phyloP scores from a whole-genome alignment of 2,329 filamentous ascomycete genomes.

The Trichoderma afroharzianum region DNA sequence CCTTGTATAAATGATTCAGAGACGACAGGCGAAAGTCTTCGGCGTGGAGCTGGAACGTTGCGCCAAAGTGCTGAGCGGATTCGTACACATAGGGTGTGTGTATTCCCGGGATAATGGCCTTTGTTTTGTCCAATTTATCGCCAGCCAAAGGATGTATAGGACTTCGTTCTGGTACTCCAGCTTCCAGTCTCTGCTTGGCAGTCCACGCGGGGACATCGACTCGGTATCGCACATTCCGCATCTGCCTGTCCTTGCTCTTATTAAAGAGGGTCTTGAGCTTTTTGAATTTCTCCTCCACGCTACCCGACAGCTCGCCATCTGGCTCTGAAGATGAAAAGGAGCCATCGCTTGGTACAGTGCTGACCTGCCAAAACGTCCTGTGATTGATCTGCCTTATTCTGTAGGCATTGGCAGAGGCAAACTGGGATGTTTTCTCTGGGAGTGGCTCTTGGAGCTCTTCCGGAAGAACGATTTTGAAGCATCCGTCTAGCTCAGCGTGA shows the following conservation, averaged over 20 bases:
- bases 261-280: slow-evolving; percentile 34
- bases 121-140: slow-evolving; percentile 36
- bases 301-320: slow-evolving; percentile 25
- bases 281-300: slow-evolving; percentile 29
- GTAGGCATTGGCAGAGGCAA: slow-evolving; percentile 36
- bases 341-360: slow-evolving; percentile 33
- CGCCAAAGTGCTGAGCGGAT: slow-evolving; percentile 37
- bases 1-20: slow-evolving; percentile 38
- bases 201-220: slow-evolving; percentile 40
- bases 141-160: slow-evolving; percentile 37
- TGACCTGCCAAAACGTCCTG: slow-evolving; percentile 36
- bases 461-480: slow-evolving; percentile 38
- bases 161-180: slow-evolving; percentile 36
- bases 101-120: slow-evolving; percentile 38
- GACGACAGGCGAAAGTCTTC: slow-evolving; percentile 39
- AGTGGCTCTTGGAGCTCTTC: slow-evolving; percentile 30
- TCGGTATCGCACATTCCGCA: slow-evolving; percentile 37
- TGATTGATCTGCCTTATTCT: slow-evolving; percentile 33
- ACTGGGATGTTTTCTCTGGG: slow-evolving; percentile 30
- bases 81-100: slow-evolving; percentile 41
- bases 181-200: slow-evolving; percentile 31
- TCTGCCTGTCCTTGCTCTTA: slow-evolving; percentile 34
- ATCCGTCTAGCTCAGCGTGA: slow-evolving; percentile 33
- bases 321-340: slow-evolving; percentile 29
- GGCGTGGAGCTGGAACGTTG: slow-evolving; percentile 40